Percentiles rank a stretch among this genome's conserved stretches.
Conservation (phyloP, 2,329 filamentous ascomycete species). For the Sclerotinia subarctica region DNA sequence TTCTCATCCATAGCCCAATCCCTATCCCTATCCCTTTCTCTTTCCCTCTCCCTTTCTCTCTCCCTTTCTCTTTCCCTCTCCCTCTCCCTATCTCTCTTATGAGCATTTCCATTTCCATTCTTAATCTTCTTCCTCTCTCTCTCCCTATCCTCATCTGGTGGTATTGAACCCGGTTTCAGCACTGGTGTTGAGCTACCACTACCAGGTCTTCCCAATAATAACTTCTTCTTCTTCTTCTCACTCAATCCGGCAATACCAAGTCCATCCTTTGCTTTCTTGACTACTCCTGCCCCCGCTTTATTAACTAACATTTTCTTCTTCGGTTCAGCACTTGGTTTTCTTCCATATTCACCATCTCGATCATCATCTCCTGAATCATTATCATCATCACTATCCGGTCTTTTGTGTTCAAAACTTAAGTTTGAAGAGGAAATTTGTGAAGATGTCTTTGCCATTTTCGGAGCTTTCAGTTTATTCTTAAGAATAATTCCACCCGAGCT, state of each 20-base stretch:
- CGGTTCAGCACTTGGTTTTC: slow-evolving; percentile 28
- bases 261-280: slow-evolving; percentile 23
- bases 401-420: slow-evolving; percentile 32
- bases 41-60: neutral
- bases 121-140: slow-evolving; percentile 13
- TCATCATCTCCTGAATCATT: slow-evolving; percentile 33
- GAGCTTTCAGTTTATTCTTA: slow-evolving; percentile 32
- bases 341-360: slow-evolving; percentile 34
- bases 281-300: slow-evolving; percentile 6
- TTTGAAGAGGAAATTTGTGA: slow-evolving; percentile 29
- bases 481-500: slow-evolving; percentile 7
- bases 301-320: slow-evolving; percentile 33
- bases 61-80: neutral
- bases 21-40: slow-evolving; percentile 2
- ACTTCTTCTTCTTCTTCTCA: slow-evolving; percentile 25
- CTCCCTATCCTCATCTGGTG: slow-evolving; percentile 14
- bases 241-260: neutral
- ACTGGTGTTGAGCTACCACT: slow-evolving; percentile 13
- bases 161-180: slow-evolving; percentile 17
- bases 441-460: slow-evolving; percentile 29
- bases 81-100: slow-evolving; percentile 9
- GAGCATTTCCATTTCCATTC: slow-evolving; percentile 13
- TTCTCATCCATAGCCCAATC: slow-evolving; percentile 18
- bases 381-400: slow-evolving; percentile 29
- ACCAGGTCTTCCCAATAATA: slow-evolving; percentile 23